These are phyloP conservation scores for Phtheirospermum japonicum DNA, from an alignment of 257 asterid genomes.

Conservation along the genomic window DNA sequence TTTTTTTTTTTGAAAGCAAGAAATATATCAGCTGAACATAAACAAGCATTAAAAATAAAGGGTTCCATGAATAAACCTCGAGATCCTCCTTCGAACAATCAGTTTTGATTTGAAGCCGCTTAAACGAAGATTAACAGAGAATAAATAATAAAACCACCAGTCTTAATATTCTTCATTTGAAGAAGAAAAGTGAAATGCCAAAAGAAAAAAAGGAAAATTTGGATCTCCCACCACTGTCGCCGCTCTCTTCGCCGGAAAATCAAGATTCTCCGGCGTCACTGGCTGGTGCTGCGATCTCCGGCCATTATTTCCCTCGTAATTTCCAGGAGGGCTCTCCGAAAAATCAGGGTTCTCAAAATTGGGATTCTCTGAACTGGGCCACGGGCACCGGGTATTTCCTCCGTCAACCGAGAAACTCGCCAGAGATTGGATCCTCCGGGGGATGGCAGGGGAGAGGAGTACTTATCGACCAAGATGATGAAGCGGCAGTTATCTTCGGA, in stretches of 20 bases:
- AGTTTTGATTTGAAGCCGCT: too few relatives aligned
- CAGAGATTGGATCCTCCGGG: conserved; percentile 34
- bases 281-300: conserved; percentile 18
- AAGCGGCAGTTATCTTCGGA: conserved; percentile 35
- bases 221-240: conserved; percentile 36
- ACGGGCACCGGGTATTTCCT: conserved; percentile 15
- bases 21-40: too few relatives aligned
- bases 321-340: conserved; percentile 31
- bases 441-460: conserved; percentile 42
- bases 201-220: too few relatives aligned
- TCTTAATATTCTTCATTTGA: too few relatives aligned
- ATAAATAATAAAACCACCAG: too few relatives aligned
- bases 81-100: too few relatives aligned
- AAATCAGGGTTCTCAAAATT: conserved; percentile 42
- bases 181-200: too few relatives aligned
- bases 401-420: conserved; percentile 27
- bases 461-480: conserved; percentile 46
- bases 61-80: too few relatives aligned
- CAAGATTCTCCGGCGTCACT: conserved; percentile 26
- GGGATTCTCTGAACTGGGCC: conserved; percentile 44
- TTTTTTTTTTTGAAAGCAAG: too few relatives aligned
- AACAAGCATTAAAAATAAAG: too few relatives aligned
- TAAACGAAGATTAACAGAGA: too few relatives aligned
- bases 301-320: conserved; percentile 23
- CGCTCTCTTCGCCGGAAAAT: conserved; percentile 13